A percentile compares a stretch with the other conserved stretches of the same genome.
Evolutionary conservation across 805 yeast genomes (phyloP).

Genomic region (Wickerhamomyces queroliae): DNA sequence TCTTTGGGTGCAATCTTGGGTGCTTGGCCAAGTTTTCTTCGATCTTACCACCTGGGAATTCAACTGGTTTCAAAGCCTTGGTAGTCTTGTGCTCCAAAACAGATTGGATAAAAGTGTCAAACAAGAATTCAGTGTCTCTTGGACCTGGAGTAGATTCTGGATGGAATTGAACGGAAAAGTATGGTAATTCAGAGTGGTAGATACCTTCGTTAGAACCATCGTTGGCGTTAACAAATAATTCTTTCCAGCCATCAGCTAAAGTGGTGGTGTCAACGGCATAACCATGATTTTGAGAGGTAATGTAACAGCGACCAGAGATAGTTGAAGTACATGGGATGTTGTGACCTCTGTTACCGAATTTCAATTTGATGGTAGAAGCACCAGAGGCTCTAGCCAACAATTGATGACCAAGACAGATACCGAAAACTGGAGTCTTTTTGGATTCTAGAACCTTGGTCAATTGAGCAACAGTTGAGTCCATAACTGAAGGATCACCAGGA

Average conservation of each 20-base stretch:
- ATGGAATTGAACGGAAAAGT: slow-evolving; percentile 97
- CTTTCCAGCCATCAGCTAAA: slow-evolving; percentile 79
- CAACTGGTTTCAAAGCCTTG: slow-evolving; percentile 58
- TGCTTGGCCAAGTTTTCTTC: slow-evolving; percentile 70
- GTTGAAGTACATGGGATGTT: slow-evolving; percentile 92
- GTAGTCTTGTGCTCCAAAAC: slow-evolving; percentile 59
- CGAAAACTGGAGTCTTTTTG: slow-evolving; percentile 85
- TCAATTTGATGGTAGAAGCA: slow-evolving; percentile 85
- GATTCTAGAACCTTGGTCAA: slow-evolving; percentile 52
- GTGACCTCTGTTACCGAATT: slow-evolving; percentile 99
- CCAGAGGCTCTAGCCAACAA: slow-evolving; percentile 93
- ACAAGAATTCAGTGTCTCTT: slow-evolving; percentile 94
- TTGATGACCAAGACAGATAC: slow-evolving; percentile 98
- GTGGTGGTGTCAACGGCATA: slow-evolving; percentile 87
- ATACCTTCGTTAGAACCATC: slow-evolving; percentile 99
- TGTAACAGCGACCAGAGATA: slow-evolving; percentile 92
- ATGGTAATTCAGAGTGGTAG: slow-evolving; percentile 81
- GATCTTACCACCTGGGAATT: slow-evolving; percentile 83
- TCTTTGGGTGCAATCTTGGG: slow-evolving; percentile 81
- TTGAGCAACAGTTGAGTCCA: slow-evolving; percentile 60
- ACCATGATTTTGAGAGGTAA: slow-evolving; percentile 98
- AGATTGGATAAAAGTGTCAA: slow-evolving; percentile 85
- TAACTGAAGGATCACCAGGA: slow-evolving; percentile 97
- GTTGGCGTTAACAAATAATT: slow-evolving; percentile 90
- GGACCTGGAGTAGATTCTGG: slow-evolving; percentile 99